Conservation (phyloP, 1,284 basidiomycete genomes). For the Leccinum variabile region DNA sequence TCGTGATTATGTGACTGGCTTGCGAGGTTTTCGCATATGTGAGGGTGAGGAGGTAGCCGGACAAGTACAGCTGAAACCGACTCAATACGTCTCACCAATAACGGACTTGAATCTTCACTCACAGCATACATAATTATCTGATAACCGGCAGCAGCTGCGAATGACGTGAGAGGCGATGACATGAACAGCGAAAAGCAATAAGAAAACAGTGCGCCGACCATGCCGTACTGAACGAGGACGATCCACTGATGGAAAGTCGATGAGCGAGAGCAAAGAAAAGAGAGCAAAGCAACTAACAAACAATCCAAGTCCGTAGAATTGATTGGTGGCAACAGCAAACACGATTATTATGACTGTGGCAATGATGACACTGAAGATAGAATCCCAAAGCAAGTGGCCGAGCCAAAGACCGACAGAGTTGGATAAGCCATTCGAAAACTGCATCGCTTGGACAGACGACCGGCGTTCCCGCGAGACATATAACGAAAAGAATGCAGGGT, state of each 20-base stretch:
- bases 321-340: conserved; percentile 54
- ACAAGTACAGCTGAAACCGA: conserved; percentile 54
- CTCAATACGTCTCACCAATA: neutral
- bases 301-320: conserved; percentile 72
- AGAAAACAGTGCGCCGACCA: conserved; percentile 65
- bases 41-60: conserved; percentile 64
- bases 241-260: conserved; percentile 54
- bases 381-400: conserved; percentile 76
- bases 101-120: conserved; percentile 22
- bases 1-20: conserved; percentile 54
- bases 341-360: conserved; percentile 64
- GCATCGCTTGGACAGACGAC: conserved; percentile 75
- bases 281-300: conserved; percentile 47
- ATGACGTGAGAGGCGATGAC: conserved; percentile 70
- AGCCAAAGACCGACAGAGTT: conserved; percentile 76
- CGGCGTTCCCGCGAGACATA: conserved; percentile 71
- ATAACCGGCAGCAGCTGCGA: conserved; percentile 72
- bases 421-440: conserved; percentile 73
- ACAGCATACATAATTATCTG: conserved; percentile 74
- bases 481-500: conserved; percentile 76
- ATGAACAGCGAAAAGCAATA: conserved; percentile 66
- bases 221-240: conserved; percentile 68
- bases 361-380: conserved; percentile 55
- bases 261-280: conserved; percentile 3
- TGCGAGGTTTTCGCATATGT: conserved; percentile 67